Conservation (phyloP, 164 flowering plant species). For the Malania oleifera region DNA sequence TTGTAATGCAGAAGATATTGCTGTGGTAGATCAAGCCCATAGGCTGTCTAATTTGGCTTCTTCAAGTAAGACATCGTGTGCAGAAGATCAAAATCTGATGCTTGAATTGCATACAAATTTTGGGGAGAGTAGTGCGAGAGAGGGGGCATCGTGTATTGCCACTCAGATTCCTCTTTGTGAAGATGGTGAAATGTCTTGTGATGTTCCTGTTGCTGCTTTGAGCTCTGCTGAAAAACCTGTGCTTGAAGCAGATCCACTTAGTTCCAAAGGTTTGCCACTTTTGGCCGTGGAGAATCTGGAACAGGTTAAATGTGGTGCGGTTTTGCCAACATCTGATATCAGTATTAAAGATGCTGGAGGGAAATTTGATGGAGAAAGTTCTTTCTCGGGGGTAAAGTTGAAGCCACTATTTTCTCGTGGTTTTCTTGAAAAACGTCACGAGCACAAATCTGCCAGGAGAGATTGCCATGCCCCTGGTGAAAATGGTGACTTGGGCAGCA, state of each 20-base stretch:
- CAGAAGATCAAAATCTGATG: conserved; percentile 8
- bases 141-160: background rate
- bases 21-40: conserved; percentile 11
- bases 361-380: background rate
- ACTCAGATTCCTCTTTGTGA: background rate
- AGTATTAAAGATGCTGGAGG: background rate
- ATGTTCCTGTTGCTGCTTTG: conserved; percentile 3
- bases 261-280: background rate
- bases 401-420: conserved; percentile 35
- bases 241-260: background rate
- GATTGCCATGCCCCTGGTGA: conserved; percentile 10
- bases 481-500: conserved; percentile 11
- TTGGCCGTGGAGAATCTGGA: background rate
- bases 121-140: conserved; percentile 9
- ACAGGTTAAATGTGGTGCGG: background rate
- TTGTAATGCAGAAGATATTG: conserved; percentile 11
- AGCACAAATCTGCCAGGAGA: conserved; percentile 7
- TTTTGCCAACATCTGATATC: background rate
- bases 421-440: conserved; percentile 26
- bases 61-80: conserved; percentile 2
- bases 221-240: background rate
- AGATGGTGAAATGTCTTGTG: background rate
- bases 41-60: background rate
- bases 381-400: conserved; percentile 10
- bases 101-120: conserved; percentile 5